Percentiles rank a stretch among this genome's conserved stretches.
Evolutionary conservation across 352 stramenopile genomes (phyloP).

Genomic region (Aphanomyces stellatus): DNA sequence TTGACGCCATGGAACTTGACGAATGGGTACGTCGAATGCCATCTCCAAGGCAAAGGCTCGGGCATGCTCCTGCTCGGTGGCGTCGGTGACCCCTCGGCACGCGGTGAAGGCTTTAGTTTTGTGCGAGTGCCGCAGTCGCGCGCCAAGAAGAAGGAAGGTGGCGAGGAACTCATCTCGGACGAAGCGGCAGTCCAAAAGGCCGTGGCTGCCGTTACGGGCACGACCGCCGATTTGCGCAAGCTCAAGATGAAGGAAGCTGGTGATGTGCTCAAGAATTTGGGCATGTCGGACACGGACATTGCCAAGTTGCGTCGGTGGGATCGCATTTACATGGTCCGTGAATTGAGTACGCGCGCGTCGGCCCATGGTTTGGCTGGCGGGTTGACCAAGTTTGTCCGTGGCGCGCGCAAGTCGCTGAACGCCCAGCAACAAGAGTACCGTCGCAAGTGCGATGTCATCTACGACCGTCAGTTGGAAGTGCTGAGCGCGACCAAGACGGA

Average conservation of each 20-base stretch:
- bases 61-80: conserved; percentile 73
- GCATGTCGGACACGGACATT: conserved; percentile 69
- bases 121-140: conserved; percentile 65
- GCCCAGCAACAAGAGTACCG: conserved; percentile 79
- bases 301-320: conserved; percentile 77
- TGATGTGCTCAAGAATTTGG: conserved; percentile 69
- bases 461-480: conserved; percentile 77
- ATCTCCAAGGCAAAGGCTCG: conserved; percentile 75
- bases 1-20: conserved; percentile 79
- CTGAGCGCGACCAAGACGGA: conserved; percentile 44
- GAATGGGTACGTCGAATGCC: conserved; percentile 81
- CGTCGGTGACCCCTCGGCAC: conserved; percentile 68
- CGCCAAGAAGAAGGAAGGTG: conserved; percentile 73
- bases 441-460: conserved; percentile 78
- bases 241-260: conserved; percentile 82
- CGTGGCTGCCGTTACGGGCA: conserved; percentile 68
- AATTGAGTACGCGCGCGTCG: conserved; percentile 64
- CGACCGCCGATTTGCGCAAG: conserved; percentile 75
- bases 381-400: conserved; percentile 74
- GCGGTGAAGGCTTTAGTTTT: conserved; percentile 81
- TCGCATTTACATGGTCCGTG: conserved; percentile 71
- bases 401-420: conserved; percentile 66
- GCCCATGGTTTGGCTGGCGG: conserved; percentile 57
- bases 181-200: conserved; percentile 68
- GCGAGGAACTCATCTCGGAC: conserved; percentile 46